Base-by-base conservation (phyloP, 176 grass and related monocot species). In the Oryza rufipogon region DNA sequence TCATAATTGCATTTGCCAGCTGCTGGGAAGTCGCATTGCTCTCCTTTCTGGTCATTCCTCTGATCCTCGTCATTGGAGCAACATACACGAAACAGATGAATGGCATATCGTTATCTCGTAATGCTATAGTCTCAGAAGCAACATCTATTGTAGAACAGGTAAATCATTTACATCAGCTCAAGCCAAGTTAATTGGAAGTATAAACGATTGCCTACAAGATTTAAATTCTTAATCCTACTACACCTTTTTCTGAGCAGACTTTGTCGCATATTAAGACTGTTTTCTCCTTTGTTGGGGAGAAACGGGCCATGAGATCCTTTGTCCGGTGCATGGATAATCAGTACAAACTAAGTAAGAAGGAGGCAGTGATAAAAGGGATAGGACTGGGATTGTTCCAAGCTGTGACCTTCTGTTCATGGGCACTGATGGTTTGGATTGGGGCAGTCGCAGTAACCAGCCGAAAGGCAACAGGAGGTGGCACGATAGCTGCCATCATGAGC, bases 61-160 rank as follows among this genome's bases (percentile, higher is more conserved):
- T 91, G 69, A 91, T 87, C 73, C 89, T 91, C 0, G 32, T 44
- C 5, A 87, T 91, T 48, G 89, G 85, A 70, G 81, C 85, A 9
- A 84, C 76, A 33, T 91, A 91, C 14, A 87, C 85, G 0, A 80
- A 58, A 47, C 75, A 28, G 76, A 91, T 87, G 52, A 84, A 91
- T 34, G 49, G 3, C 42, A 56, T 87, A 54, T 91, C 85, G 2
- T 46, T 79, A 26, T 44, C 73, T 16, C 81, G 85, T 3, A 77
- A 58, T 47, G n/a, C 15, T 46, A 72, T 87, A 20, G 36, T 78
- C 64, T 80, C 80, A 33, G 85, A 91, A 54, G 89, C 89, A 84
- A 84, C 89, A 80, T 75, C 85, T 44, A n/a, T 91, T 0, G 85
- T 91, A 34, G 85, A 91, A 47, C 89, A 91, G 89, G 89, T 91